Evolutionary conservation across 2,329 filamentous ascomycete species (phyloP), one percentile per base, ranked within the genome.

Genomic region (Dactylella cylindrospora): DNA sequence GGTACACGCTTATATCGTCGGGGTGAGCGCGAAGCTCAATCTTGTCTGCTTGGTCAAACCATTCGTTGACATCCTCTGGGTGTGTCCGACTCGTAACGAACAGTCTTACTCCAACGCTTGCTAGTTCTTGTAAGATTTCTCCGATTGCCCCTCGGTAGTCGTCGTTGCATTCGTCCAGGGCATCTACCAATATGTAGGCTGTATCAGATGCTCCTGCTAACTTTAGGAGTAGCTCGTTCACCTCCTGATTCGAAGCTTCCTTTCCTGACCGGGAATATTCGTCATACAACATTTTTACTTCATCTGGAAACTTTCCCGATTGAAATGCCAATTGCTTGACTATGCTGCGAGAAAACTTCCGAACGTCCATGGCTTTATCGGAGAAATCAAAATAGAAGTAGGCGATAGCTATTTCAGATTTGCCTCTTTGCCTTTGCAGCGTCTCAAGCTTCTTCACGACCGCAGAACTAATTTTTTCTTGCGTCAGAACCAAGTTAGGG

Each of bases 361-460:
- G 19, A 2, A 25, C n/a, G 13, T 49, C 32, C 22, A 49, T 29
- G 12, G 17, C 45, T 20, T 39, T 29, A 33, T 49, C 31, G 12
- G 45, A 28, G 32, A 39, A 49, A 19, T 49, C 45, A 17, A 49
- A 49, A 33, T 49, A 49, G 31, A 28, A 49, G 22, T 49, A 49
- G 10, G 45, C 45, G 7, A 39, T 6, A 1, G 45, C 45, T 1
- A 26, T 20, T 49, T 20, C 22, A 3, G 13, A 38, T 6, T n/a
- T 28, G n/a, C 3, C n/a, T 3, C 31, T 25, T 29, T 19, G 10
- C 22, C 7, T 28, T 20, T 15, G 20, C 1, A n/a, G 2, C 13
- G 28, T 23, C 29, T 49, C 45, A 17, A 49, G 45, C 9, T 49
- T 17, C 7, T 49, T 33, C 9, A 49, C 39, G 9, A 49, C 45